Conservation (phyloP, 1,139 yeast genomes). For the Blastobotrys capitulatus region DNA sequence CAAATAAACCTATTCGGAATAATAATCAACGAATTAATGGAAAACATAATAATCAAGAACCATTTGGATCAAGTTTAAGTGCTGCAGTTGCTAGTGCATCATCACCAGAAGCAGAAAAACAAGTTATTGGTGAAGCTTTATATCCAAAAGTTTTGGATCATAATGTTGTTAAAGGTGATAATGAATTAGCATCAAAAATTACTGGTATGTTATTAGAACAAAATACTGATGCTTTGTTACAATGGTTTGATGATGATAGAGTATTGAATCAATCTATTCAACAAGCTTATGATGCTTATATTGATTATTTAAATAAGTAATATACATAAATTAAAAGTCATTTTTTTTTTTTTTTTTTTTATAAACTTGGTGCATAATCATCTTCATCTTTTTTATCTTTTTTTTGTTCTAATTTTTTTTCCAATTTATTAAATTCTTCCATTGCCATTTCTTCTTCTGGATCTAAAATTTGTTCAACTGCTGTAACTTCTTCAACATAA, state of each 20-base stretch:
- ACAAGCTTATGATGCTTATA: constrained; percentile 88
- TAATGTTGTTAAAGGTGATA: constrained; percentile 67
- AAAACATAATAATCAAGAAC: constrained; percentile 29
- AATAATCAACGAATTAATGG: constrained; percentile 14
- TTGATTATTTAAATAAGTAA: constrained; percentile 39
- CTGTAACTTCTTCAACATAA: constrained; percentile 75
- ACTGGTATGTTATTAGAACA: constrained; percentile 95
- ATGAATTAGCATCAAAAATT: constrained; percentile 87
- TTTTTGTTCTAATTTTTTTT: constrained; percentile 32
- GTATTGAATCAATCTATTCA: constrained; percentile 78
- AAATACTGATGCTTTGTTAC: constrained; percentile 78
- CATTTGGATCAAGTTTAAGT: constrained; percentile 25
- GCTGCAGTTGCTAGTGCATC: constrained; percentile 34
- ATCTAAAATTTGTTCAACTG: constrained; percentile 62
- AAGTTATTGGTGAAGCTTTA: constrained; percentile 88
- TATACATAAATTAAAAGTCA: neutral
- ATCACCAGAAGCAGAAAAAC: constrained; percentile 70
- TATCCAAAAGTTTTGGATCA: constrained; percentile 83
- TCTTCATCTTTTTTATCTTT: constrained; percentile 10
- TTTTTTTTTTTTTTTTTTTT: constrained; percentile 4
- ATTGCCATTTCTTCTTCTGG: constrained; percentile 58
- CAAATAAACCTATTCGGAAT: neutral
- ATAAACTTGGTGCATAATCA: constrained; percentile 25
- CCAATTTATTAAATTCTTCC: constrained; percentile 67
- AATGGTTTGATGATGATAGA: constrained; percentile 71